phyloP scores from a whole-genome alignment of 2,329 filamentous ascomycete species.

The Fusarium sambucinum region DNA sequence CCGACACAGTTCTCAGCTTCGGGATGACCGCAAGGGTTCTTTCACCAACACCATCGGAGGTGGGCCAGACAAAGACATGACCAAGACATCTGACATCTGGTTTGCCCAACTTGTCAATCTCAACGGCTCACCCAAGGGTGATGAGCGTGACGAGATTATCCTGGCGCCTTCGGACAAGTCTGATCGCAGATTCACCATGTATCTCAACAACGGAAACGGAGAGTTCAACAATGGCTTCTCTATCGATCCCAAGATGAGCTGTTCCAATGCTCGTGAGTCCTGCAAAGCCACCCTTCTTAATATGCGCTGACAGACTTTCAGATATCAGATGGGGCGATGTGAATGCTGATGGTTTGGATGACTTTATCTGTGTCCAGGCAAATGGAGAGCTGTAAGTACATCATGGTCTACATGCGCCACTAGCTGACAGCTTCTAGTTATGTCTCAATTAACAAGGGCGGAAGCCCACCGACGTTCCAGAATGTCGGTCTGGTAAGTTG shows the following conservation, averaged over 20 bases:
- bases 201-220: slow-evolving; percentile 1
- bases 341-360: slow-evolving; percentile 4
- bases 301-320: neutral
- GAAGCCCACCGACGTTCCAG: neutral
- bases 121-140: slow-evolving; percentile 1
- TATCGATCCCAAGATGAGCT: slow-evolving; percentile 4
- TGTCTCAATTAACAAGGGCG: slow-evolving; percentile 8
- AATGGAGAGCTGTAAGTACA: slow-evolving; percentile 7
- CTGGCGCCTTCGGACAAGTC: slow-evolving; percentile 2
- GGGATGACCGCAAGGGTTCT: slow-evolving; percentile 1
- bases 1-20: slow-evolving; percentile 1
- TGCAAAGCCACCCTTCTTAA: fast-evolving
- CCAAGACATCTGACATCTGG: slow-evolving; percentile 1
- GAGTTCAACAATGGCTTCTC: neutral
- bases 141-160: slow-evolving; percentile 3
- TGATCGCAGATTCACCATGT: neutral
- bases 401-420: fast-evolving
- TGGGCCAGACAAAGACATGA: slow-evolving; percentile 5
- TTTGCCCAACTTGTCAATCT: slow-evolving; percentile 3
- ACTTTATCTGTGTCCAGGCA: slow-evolving; percentile 2
- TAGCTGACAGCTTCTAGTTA: neutral
- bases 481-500: slow-evolving; percentile 1
- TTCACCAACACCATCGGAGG: neutral
- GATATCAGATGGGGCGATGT: slow-evolving; percentile 7
- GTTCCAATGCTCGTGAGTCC: slow-evolving; percentile 2